Conservation (phyloP, 2,329 filamentous ascomycete genomes). For the Diatrype stigma region DNA sequence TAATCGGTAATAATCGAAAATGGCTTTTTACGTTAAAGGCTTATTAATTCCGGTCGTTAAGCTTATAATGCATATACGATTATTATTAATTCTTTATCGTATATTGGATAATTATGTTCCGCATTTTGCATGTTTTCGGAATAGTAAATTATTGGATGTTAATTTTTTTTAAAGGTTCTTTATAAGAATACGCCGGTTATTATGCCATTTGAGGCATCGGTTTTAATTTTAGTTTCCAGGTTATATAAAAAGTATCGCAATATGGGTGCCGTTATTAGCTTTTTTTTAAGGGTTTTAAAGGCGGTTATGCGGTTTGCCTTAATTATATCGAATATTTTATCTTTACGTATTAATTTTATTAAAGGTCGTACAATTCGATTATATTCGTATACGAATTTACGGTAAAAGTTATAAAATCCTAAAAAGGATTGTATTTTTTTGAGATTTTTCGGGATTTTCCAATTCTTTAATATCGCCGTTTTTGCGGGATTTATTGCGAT, state of each 20-base stretch:
- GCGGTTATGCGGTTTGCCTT: background rate
- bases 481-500: background rate
- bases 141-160: background rate
- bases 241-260: background rate
- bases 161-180: background rate
- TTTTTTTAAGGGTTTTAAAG: background rate
- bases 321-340: background rate
- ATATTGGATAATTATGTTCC: background rate
- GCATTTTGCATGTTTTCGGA: background rate
- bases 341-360: conserved; percentile 2
- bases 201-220: background rate
- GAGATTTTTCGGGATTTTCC: background rate
- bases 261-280: background rate
- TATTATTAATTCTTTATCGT: background rate
- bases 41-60: background rate
- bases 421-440: conserved; percentile 2
- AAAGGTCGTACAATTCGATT: background rate
- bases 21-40: background rate
- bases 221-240: background rate
- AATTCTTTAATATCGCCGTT: background rate
- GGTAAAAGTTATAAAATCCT: conserved; percentile 5
- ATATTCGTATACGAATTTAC: conserved; percentile 1
- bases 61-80: background rate
- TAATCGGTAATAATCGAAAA: background rate
- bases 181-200: background rate